Evolutionary conservation across 345 rosid species (phyloP), one percentile per base, ranked within the genome.

Genomic region (Ceriops tagal): DNA sequence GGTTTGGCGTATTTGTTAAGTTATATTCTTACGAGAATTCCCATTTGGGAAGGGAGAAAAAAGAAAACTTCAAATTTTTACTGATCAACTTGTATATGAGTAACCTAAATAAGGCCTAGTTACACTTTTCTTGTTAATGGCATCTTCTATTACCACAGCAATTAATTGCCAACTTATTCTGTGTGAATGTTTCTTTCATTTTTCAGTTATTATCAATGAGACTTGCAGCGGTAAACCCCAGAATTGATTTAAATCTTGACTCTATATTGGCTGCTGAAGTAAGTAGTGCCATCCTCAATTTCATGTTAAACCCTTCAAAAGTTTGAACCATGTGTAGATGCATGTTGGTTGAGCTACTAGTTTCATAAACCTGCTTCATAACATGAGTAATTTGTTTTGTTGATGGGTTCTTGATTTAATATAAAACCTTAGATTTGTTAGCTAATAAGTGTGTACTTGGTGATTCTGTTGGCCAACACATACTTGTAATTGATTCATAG

Each of bases 151-250:
- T 11, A 39, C 15, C 3, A 43, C 49, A 43, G 18, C 49, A 43
- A 11, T 57, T 19, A 27, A 22, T 24, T 27, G 31, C 13, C 32
- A 53, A 35, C 70, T 72, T 31, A 70, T 53, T 65, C 39, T 66
- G 27, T 59, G 43, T 31, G 24, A 26, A 30, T 19, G 2, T 21
- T 65, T 60, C 21, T 55, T 31, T 37, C 59, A 65, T 87, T 82
- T 43, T 13, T 67, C 92, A 96, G 99, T 58, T 90, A 74, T 81
- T 96, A 75, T 96, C 99, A 64, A 96, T 92, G 98, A 88, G 91
- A 85, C 96, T 96, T 62, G 98, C 98, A 11, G 85, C 93, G 6
- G 96, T 86, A 35, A 90, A 89, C 79, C 92, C 98, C 16, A 75
- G 89, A 78, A 81, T 83, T 52, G 97, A 90, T 84, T 83, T 92